These are phyloP conservation scores for Rheum nobile DNA, from an alignment of 148 eudicot genomes.

Conservation along the genomic window DNA sequence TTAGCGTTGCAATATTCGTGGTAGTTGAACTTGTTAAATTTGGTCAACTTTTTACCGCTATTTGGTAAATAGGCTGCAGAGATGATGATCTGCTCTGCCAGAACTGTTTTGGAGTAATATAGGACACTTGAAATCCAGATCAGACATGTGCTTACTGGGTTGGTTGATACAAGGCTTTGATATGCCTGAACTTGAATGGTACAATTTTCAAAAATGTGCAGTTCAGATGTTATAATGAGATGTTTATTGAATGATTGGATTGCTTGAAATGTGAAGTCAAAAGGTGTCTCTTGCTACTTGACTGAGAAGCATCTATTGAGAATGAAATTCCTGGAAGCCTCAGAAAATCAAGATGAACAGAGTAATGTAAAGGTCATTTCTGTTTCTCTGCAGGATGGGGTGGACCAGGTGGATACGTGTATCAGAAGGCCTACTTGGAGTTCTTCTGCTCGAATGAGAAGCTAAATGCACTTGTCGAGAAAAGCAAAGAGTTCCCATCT, in stretches of 20 bases:
- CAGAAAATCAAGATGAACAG: not conserved
- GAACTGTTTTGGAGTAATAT: not conserved
- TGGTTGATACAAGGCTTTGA: not conserved
- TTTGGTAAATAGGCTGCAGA: not conserved
- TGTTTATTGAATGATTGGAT: not conserved
- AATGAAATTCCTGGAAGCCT: not conserved
- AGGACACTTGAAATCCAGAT: not conserved
- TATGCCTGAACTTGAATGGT: not conserved
- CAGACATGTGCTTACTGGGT: not conserved
- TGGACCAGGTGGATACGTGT: constrained; percentile 76
- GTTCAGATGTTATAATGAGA: not conserved
- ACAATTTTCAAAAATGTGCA: not conserved
- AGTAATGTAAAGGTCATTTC: not conserved
- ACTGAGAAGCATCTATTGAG: not conserved
- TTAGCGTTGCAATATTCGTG: not conserved
- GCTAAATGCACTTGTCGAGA: constrained; percentile 56
- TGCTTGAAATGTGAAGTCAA: not conserved
- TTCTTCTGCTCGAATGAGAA: constrained; percentile 80
- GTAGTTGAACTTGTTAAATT: not conserved
- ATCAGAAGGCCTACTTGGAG: constrained; percentile 90
- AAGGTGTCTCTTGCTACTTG: not conserved
- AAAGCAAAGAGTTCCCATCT: constrained; percentile 43
- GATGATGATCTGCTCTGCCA: not conserved
- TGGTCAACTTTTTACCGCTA: not conserved
- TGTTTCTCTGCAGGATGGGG: constrained; percentile 67